A percentile compares a stretch with the other conserved stretches of the same genome.
Conservation (phyloP, 345 rosid species). For the Mallotus nudiflorus region DNA sequence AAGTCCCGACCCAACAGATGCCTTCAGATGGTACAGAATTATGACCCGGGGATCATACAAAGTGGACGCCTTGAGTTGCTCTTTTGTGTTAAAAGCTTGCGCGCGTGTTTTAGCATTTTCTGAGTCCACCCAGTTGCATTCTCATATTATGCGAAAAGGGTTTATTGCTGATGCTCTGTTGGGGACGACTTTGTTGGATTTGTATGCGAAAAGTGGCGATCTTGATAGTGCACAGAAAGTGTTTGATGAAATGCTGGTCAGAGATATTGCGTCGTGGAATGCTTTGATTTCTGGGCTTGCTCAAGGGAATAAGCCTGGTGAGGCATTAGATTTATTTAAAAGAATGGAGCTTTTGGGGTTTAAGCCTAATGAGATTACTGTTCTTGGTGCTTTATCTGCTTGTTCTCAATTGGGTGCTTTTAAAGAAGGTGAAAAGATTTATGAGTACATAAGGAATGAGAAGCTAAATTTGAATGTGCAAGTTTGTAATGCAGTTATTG, state of each 20-base stretch:
- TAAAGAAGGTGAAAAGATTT: slow-evolving; percentile 61
- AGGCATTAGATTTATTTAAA: slow-evolving; percentile 63
- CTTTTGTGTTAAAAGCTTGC: slow-evolving; percentile 78
- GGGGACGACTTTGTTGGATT: slow-evolving; percentile 74
- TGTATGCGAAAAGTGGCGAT: slow-evolving; percentile 64
- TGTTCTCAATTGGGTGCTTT: slow-evolving; percentile 76
- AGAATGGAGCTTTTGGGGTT: slow-evolving; percentile 50
- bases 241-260: slow-evolving; percentile 69
- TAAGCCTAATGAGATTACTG: slow-evolving; percentile 63
- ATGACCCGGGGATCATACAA: slow-evolving; percentile 42
- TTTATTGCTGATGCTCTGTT: slow-evolving; percentile 64
- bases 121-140: slow-evolving; percentile 60
- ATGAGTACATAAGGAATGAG: slow-evolving; percentile 43
- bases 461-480: slow-evolving; percentile 55
- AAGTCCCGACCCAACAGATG: slow-evolving; percentile 49
- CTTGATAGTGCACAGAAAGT: slow-evolving; percentile 46
- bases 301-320: slow-evolving; percentile 55
- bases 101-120: slow-evolving; percentile 55
- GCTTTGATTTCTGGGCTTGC: slow-evolving; percentile 80
- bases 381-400: slow-evolving; percentile 76
- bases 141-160: slow-evolving; percentile 51
- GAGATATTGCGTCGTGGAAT: slow-evolving; percentile 86
- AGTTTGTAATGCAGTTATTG: slow-evolving; percentile 73
- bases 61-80: slow-evolving; percentile 79
- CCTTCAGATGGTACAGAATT: slow-evolving; percentile 58